These are phyloP conservation scores for Phylloporus sp. DNA, from an alignment of 768 basidiomycete species.

Conservation along the genomic window DNA sequence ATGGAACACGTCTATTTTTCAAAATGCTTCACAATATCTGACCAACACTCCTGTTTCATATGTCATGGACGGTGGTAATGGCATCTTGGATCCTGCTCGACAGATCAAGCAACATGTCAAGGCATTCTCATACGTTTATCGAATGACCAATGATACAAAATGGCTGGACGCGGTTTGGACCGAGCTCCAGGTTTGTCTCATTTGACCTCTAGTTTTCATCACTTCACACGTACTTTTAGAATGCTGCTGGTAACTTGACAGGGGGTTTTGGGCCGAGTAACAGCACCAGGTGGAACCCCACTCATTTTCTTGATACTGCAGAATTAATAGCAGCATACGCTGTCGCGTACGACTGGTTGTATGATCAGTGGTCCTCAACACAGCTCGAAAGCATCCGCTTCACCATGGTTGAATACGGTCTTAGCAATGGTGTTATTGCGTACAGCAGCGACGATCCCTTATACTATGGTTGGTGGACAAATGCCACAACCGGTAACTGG, in stretches of 20 bases:
- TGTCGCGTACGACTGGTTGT: constrained; percentile 95
- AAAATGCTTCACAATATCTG: constrained; percentile 78
- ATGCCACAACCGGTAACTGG: constrained; percentile 83
- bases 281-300: constrained; percentile 76
- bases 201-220: background rate
- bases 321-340: constrained; percentile 87
- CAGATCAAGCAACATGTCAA: constrained; percentile 90
- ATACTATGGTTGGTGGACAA: constrained; percentile 75
- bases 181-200: constrained; percentile 71
- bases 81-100: constrained; percentile 88
- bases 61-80: constrained; percentile 75
- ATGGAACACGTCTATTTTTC: constrained; percentile 92
- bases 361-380: constrained; percentile 72
- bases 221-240: constrained; percentile 32
- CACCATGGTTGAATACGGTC: constrained; percentile 76
- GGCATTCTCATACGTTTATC: constrained; percentile 86
- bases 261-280: constrained; percentile 59
- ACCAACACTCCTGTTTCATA: constrained; percentile 63
- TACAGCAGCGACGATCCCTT: constrained; percentile 38
- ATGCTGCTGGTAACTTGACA: constrained; percentile 70
- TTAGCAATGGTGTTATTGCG: constrained; percentile 58
- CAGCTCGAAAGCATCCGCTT: constrained; percentile 67
- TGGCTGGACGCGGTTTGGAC: constrained; percentile 85
- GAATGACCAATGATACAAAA: constrained; percentile 86
- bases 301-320: constrained; percentile 90